Evolutionary conservation across 257 asterid species (phyloP).

Genomic region (Mitragyna speciosa): DNA sequence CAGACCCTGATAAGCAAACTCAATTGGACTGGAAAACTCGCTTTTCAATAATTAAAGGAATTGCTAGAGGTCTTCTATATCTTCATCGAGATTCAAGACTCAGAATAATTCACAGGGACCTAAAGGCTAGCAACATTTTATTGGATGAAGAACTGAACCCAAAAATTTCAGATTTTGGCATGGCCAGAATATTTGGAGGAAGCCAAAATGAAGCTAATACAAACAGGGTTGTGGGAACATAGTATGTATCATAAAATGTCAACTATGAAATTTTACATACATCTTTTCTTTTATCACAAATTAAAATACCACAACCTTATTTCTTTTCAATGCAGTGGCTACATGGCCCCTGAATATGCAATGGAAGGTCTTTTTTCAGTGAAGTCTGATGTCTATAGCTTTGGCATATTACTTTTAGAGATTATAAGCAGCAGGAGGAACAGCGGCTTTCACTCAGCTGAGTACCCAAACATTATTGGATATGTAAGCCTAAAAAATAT

Average conservation of each 20-base stretch:
- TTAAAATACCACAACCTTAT: neutral
- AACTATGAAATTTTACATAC: neutral
- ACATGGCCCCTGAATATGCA: constrained; percentile 97
- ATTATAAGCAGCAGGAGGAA: constrained; percentile 65
- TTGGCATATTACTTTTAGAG: constrained; percentile 78
- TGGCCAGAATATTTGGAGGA: constrained; percentile 89
- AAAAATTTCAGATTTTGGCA: constrained; percentile 88
- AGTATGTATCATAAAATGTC: constrained; percentile 45
- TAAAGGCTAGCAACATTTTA: constrained; percentile 84
- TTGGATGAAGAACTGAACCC: constrained; percentile 91
- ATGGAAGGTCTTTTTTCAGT: constrained; percentile 90
- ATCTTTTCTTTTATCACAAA: neutral
- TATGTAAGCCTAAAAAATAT: constrained; percentile 49
- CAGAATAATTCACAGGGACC: constrained; percentile 77
- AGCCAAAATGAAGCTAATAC: constrained; percentile 84
- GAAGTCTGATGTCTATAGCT: constrained; percentile 89
- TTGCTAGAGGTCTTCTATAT: constrained; percentile 86
- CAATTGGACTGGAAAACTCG: constrained; percentile 67
- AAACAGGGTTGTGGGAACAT: constrained; percentile 78
- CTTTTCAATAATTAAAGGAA: constrained; percentile 70
- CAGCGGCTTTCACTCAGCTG: constrained; percentile 48
- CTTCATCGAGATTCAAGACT: constrained; percentile 91
- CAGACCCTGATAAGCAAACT: constrained; percentile 56
- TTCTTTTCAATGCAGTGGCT: constrained; percentile 52
- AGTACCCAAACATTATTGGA: constrained; percentile 55